Evolutionary conservation across 495 filamentous ascomycete species (phyloP).

Genomic region (Achaetomiella virescens): DNA sequence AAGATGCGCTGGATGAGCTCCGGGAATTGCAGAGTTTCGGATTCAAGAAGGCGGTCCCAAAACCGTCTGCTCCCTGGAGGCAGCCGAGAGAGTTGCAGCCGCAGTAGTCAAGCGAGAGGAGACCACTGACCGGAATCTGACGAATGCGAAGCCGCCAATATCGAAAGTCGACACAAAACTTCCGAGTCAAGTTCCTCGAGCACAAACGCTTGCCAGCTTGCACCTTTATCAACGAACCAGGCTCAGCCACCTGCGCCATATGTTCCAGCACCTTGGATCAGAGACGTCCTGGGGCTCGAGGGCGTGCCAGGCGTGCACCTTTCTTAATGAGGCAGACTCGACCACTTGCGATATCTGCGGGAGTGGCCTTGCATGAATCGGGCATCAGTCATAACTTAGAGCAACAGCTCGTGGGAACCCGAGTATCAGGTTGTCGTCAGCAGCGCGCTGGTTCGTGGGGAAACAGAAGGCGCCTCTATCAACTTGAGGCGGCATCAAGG

Average conservation of each 20-base stretch:
- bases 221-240: slow-evolving; percentile 50
- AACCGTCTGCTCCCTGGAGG: neutral
- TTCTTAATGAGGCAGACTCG: slow-evolving; percentile 59
- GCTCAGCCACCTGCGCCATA: slow-evolving; percentile 50
- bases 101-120: neutral
- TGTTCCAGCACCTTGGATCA: slow-evolving; percentile 61
- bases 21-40: slow-evolving; percentile 44
- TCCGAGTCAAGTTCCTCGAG: neutral
- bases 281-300: slow-evolving; percentile 46
- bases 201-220: slow-evolving; percentile 43
- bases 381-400: no score
- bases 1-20: slow-evolving; percentile 55
- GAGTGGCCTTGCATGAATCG: no score
- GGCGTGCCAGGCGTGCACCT: slow-evolving; percentile 48
- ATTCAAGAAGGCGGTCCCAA: neutral
- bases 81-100: neutral
- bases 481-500: no score
- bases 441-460: no score
- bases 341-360: slow-evolving; percentile 47
- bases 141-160: neutral
- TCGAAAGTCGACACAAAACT: neutral
- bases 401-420: no score
- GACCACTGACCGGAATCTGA: neutral
- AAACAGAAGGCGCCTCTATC: no score
- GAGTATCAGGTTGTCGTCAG: no score